Base-by-base conservation (phyloP, 108 stramenopile genomes). In the Parietichytrium sp. region DNA sequence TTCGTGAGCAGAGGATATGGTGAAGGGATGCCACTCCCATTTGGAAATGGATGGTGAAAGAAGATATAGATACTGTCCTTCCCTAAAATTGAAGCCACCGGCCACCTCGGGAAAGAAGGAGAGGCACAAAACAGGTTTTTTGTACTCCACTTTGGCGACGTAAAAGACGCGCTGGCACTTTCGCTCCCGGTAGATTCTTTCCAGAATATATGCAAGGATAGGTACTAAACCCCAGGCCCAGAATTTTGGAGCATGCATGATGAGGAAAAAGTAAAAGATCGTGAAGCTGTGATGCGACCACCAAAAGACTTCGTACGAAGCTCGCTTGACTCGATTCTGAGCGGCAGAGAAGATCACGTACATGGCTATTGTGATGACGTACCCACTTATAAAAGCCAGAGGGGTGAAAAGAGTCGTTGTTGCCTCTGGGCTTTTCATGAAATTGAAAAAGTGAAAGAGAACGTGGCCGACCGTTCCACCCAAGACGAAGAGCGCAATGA, bases 21-120 rank as follows among this genome's bases (percentile, higher is more conserved):
- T 86, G 55, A 86, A 83, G 16, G 86, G 86, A 38, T 86, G 86
- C 83, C 83, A 86, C 80, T 84, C 83, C 47, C 50, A 23, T 16
- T 7, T 13, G 47, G 27, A 50, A 29, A 86, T 47, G 38, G 29
- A 53, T 26, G 86, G 86, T 26, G 61, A 83, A 78, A 47, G 72
- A 30, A 86, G 48, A 49, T 84, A 81, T 7, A 86, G n/a, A 54
- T 86, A 86, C 48, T 84, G 83, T 7, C 86, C 86, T 54, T 86
- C 86, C 72, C 55, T 79, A 49, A 86, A 86, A 12, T 55, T 23
- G 29, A 86, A 84, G 81, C 55, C 82, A 31, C 52, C 79, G 55
- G 72, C 81, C 52, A 80, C 47, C 12, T 78, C 51, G 4, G 86
- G 86, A 13, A 49, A 48, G 80, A 79, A 86, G 47, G 83, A 47